These are phyloP conservation scores for Pascua guehoae DNA, from an alignment of 1,284 basidiomycete genomes.

Conservation along the genomic window DNA sequence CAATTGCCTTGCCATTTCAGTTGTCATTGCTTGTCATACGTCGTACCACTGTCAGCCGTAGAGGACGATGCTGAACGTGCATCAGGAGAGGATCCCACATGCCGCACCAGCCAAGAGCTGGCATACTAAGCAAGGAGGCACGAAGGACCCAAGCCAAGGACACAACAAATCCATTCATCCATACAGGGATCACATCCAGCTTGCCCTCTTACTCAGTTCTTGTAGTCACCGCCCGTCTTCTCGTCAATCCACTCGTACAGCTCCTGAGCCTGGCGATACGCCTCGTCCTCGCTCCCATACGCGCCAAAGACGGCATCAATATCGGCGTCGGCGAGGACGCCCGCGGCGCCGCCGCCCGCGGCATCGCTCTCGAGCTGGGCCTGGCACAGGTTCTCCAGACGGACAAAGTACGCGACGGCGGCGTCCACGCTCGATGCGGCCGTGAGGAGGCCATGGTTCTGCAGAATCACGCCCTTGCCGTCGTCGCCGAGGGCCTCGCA, in stretches of 20 bases:
- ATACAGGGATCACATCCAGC: too few relatives aligned
- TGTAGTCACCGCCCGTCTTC: slow-evolving; percentile 19
- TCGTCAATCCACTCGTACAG: slow-evolving; percentile 23
- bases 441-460: slow-evolving; percentile 41
- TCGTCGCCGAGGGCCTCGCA: slow-evolving; percentile 44
- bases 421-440: slow-evolving; percentile 30
- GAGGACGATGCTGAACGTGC: too few relatives aligned
- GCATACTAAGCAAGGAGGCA: too few relatives aligned
- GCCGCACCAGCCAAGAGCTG: too few relatives aligned
- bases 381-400: slow-evolving; percentile 31
- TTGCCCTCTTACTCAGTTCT: slow-evolving; percentile 1
- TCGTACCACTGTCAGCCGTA: too few relatives aligned
- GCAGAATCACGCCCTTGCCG: slow-evolving; percentile 42
- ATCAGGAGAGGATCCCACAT: too few relatives aligned
- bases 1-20: too few relatives aligned
- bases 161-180: too few relatives aligned
- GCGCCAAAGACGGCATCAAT: slow-evolving; percentile 57
- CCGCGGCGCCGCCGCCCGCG: slow-evolving; percentile 52
- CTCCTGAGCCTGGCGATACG: slow-evolving; percentile 18
- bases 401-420: slow-evolving; percentile 31
- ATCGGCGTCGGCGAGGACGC: slow-evolving; percentile 57
- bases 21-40: too few relatives aligned
- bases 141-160: too few relatives aligned
- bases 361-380: slow-evolving; percentile 34
- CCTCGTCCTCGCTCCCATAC: slow-evolving; percentile 53